phyloP scores from a whole-genome alignment of 2,329 filamentous ascomycete species.

The Nectriaceae sp. region DNA sequence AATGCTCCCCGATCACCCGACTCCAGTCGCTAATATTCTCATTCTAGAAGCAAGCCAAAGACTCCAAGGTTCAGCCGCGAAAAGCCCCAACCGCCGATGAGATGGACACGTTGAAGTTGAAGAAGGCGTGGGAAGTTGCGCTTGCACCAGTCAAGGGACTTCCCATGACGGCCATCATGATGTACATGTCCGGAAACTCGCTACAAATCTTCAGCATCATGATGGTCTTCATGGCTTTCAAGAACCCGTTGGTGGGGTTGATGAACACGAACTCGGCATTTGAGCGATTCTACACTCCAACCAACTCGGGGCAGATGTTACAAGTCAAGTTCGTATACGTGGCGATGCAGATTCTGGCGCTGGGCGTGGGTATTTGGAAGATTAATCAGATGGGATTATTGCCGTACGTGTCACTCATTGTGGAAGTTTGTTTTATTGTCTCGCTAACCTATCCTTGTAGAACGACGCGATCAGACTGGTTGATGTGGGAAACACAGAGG shows the following conservation, averaged over 20 bases:
- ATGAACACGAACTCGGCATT: conserved; percentile 86
- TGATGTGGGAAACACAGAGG: conserved; percentile 87
- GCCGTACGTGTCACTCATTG: conserved; percentile 61
- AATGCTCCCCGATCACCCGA: conserved; percentile 1
- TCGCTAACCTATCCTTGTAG: conserved; percentile 43
- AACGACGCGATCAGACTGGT: conserved; percentile 95
- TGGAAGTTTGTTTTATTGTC: no score
- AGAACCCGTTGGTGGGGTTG: conserved; percentile 86
- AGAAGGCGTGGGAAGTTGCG: conserved; percentile 98
- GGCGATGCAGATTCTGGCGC: conserved; percentile 78
- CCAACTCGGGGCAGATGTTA: conserved; percentile 71
- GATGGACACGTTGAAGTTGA: conserved; percentile 94
- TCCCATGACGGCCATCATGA: conserved; percentile 98
- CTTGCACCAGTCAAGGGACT: conserved; percentile 90
- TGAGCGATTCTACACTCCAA: conserved; percentile 83
- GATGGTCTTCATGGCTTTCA: conserved; percentile 99
- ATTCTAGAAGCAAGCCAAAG: conserved; percentile 52
- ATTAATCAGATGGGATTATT: conserved; percentile 94
- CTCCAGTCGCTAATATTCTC: not conserved
- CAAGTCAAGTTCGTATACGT: conserved; percentile 88
- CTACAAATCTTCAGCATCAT: conserved; percentile 99
- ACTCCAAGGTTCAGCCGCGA: conserved; percentile 53
- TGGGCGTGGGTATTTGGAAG: conserved; percentile 92
- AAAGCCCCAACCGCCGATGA: conserved; percentile 76
- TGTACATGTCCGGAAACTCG: conserved; percentile 99